Base-by-base conservation (phyloP, 176 grass and related monocot species). In the Hordeum vulgare region DNA sequence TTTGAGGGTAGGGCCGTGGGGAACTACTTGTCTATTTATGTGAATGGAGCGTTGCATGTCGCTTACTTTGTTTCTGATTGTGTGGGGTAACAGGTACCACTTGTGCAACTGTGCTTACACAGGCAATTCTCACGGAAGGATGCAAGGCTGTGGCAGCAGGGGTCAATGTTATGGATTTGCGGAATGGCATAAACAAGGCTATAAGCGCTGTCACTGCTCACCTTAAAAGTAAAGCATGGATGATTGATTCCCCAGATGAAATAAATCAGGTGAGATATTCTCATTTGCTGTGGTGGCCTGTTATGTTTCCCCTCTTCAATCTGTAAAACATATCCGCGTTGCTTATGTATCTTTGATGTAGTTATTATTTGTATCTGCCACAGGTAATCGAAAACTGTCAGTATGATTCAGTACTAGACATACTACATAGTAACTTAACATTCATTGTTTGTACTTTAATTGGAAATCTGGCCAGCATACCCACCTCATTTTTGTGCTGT, bases 71-170 rank as follows among this genome's bases (percentile, higher is more conserved):
- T 78, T 72, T 65, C 62, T 66, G 62, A 65, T 85, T 36, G 47
- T 70, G 60, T 71, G 24, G 79, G 28, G 4, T 15, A 89, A 90
- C 71, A 97, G 94, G 95, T 86, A 98, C 95, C 66, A 98, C 95
- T 24, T 98, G 95, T 68, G 95, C 95, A 66, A 98, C 92, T 69
- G 92, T 95, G 75, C 86, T 98, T 79, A 93, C 92, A 64, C 92
- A 98, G 72, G 95, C 95, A 68, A 98, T 98, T 88, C 76, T 98
- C 34, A 88, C 34, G 33, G 95, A 95, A 92, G 95, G 95, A 15
- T 98, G 90, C 84, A 98, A 95, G 89, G 88, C 96, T 53, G 90
- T 95, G 67, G 95, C 92, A 86, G 72, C 92, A 34, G 96, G 95
- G 24, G 83, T 95, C 74, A 95, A 95, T 78, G 89, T 93, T 69